Base-by-base conservation (phyloP, 768 basidiomycete species). In the Lyophyllum shimeji region DNA sequence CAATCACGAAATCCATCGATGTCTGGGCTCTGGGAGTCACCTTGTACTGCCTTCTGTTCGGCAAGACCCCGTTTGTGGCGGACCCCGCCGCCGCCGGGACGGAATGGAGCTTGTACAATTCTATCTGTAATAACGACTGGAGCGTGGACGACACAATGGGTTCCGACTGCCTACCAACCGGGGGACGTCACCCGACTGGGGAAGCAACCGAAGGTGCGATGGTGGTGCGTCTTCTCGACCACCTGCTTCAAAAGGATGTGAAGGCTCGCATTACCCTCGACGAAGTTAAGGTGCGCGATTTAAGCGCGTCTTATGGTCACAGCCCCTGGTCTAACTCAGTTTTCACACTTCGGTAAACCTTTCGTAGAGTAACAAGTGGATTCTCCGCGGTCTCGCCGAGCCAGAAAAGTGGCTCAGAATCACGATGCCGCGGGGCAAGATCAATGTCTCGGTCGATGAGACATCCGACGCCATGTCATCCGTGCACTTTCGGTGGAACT, bases 1-100 rank as follows among this genome's bases (percentile, higher is more conserved):
- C 82, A 2, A 89, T 97, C 50, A 93, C 93, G 39, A 93, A 95
- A 69, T 87, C 93, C 3, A 96, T 98, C 67, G 97, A 99, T 66
- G 84, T 99, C 31, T 99, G 97, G 97, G 96, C 97, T 0, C 81
- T 99, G 2, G 97, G 97, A 21, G 90, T 98, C 27, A 99, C 97
- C 1, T 77, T 98, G 4, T 98, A 93, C 72, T 96, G 95, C 67
- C 82, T 98, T 45, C 80, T 98, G 1, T 98, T 96, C 61, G 97
- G 94, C 9, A 76, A 75, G 53, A 83, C 89, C 1, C 96, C 96
- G 1, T 98, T 95, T 71, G 56, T 65, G 20, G 61, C 73, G 1
- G 64, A 66, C 43, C 57, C 73, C 50, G 53, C 63, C 62, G 62
- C 57, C 21, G 62, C 62, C 21, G 63, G 60, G 33, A 67, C 70